Evolutionary conservation across 768 basidiomycete species (phyloP), one percentile per base, ranked within the genome.

Genomic region (Lenzites betulinus): DNA sequence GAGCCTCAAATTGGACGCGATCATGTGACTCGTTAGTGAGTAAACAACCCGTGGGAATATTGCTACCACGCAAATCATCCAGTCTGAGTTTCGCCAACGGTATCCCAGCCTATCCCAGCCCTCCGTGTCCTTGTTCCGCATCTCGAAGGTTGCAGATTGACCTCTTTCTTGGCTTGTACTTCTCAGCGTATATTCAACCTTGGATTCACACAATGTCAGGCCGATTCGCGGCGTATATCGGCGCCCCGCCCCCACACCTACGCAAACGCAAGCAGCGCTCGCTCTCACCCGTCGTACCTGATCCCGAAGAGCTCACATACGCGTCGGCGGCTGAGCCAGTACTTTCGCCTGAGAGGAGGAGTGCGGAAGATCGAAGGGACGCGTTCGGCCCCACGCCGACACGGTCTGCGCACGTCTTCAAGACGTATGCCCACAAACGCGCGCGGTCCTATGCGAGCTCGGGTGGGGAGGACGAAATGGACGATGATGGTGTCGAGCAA

Each of bases 381-480:
- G 38, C 56, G 8, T 62, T 58, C 28, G 51, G 38, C 22, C 30
- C 30, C 13, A 54, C 51, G 22, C 61, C 51, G 2, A 36, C 38
- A 16, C 35, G 47, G 2, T 62, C 55, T 2, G 55, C 54, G 30
- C 54, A 49, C 2, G 60, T 61, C 12, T 43, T 44, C 22, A 61
- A 44, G 48, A 55, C 59, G 13, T 60, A 61, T 18, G 51, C 56
- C 13, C 51, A 58, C 20, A 62, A 58, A 30, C 61, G 56, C 44
- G 56, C 61, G 20, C 30, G 55, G 5, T 53, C 60, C 5, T 46
- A 46, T 25, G 36, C 54, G 7, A 57, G 50, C 26, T 44, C 48
- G 1, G 49, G 48, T 6, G 54, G 30, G 9, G 60, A 38, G 11
- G 47, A 41, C 18, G 36, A 35, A 22, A 20, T 33, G 20, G 49